A percentile compares a stretch with the other conserved stretches of the same genome.
Evolutionary conservation across 306 rosid genomes (phyloP).

Genomic region (Trifolium subterraneum): DNA sequence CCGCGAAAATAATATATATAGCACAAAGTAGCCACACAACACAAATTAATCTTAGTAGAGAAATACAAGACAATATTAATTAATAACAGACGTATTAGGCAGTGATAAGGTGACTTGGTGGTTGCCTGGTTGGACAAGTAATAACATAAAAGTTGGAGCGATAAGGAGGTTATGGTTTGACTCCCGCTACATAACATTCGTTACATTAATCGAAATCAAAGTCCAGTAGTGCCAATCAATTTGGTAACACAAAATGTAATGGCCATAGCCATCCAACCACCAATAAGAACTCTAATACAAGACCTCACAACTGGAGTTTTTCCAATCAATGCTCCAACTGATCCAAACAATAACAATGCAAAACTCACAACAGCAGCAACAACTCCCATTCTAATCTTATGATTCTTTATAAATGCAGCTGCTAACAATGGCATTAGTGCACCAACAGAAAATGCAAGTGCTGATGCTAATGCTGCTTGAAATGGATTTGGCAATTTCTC

Average conservation of each 20-base stretch:
- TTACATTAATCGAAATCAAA: conserved; percentile 6
- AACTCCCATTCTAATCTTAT: conserved; percentile 53
- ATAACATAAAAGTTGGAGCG: no score
- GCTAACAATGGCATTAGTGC: conserved; percentile 64
- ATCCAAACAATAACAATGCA: conserved; percentile 63
- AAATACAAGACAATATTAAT: no score
- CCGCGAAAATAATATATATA: no score
- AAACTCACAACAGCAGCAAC: conserved; percentile 52
- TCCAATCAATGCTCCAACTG: conserved; percentile 61
- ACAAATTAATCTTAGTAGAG: no score
- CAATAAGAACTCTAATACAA: conserved; percentile 60
- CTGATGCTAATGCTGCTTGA: conserved; percentile 73
- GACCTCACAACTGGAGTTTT: conserved; percentile 52
- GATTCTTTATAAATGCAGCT: conserved; percentile 54
- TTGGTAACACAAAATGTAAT: conserved; percentile 73
- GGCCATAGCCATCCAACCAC: conserved; percentile 85
- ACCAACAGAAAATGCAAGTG: conserved; percentile 68
- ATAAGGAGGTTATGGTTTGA: no score
- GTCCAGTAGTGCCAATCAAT: conserved; percentile 48
- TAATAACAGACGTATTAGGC: no score
- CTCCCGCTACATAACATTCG: not conserved
- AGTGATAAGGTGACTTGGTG: no score
- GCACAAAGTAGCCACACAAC: no score
- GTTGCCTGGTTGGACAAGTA: no score
- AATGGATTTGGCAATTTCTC: conserved; percentile 63